Base-by-base conservation (phyloP, 2,329 filamentous ascomycete genomes). In the Akanthomyces dipterigenus region DNA sequence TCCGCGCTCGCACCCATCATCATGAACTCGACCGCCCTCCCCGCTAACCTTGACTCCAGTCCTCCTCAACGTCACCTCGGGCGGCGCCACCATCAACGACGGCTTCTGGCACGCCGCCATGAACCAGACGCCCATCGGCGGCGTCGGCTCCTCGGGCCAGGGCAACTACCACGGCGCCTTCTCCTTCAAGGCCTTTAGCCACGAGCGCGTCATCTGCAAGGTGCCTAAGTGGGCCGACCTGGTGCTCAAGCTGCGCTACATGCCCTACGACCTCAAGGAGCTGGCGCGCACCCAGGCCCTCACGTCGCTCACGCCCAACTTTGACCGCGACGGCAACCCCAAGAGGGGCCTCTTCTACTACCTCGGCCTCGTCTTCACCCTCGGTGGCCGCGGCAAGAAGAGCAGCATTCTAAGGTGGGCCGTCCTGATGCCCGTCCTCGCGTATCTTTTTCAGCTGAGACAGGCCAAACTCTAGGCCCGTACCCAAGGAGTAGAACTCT, bases 141-240 rank as follows among this genome's bases (percentile, higher is more conserved):
- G 91, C 68, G 88, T 96, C 8, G 91, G 92, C 65, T 83, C 88
- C 67, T 91, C 87, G 49, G 91, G 91, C 59, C 82, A 82, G 64
- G 91, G 91, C 64, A 78, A 84, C 34, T 96, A 96, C 78, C 86
- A 89, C 67, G 92, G 92, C 63, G 86, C 86, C 69, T 81, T 88
- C n/a, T 84, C 81, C 2, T 90, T 90, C 73, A 87, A 90, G 67
- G 77, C 77, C 65, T 90, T 89, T 70, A 84, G 84, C 1, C 87
- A 90, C 72, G 78, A 81, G 70, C 79, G 80, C 63, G 77, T 73
- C 55, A 74, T 90, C 38, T 83, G 85, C 24, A 80, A 78, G 49
- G 88, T 86, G 5, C 88, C 88, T 0, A 68, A 72, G 18, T 91
- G 88, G 88, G 80, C 88, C 65, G 88, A 91, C 70, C 77, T 75